Evolutionary conservation across 2,329 filamentous ascomycete genomes (phyloP).

Genomic region (Ophiostoma sp.): DNA sequence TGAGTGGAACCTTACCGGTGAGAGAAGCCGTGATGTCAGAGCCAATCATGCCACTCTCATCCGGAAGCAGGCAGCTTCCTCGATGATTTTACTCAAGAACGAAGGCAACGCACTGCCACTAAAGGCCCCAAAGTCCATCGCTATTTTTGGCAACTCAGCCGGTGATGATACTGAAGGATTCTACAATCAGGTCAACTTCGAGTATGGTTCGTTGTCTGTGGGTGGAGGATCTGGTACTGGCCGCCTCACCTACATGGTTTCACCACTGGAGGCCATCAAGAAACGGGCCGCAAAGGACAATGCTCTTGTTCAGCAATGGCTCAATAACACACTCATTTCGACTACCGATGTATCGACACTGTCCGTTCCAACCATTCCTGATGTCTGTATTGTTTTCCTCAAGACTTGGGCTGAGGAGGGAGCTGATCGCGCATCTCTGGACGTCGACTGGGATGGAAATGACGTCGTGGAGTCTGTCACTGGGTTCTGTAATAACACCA

Average conservation of each 20-base stretch:
- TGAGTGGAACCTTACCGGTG: constrained; percentile 14
- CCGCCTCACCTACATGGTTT: constrained; percentile 74
- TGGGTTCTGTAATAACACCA: constrained; percentile 48
- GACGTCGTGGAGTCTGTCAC: constrained; percentile 67
- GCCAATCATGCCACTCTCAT: constrained; percentile 40
- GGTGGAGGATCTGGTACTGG: constrained; percentile 87
- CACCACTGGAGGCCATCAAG: constrained; percentile 56
- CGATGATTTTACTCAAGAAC: constrained; percentile 59
- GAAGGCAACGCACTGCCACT: constrained; percentile 38
- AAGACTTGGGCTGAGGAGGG: constrained; percentile 81
- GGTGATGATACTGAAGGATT: constrained; percentile 37
- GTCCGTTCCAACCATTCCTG: constrained; percentile 47
- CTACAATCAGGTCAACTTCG: constrained; percentile 47
- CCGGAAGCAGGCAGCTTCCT: constrained; percentile 41
- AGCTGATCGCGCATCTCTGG: constrained; percentile 6
- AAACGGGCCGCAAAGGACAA: constrained; percentile 48
- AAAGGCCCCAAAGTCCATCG: constrained; percentile 46
- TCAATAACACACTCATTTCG: constrained; percentile 37
- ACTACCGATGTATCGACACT: constrained; percentile 36
- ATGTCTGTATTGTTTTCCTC: constrained; percentile 77
- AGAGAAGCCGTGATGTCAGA: constrained; percentile 42
- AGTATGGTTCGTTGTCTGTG: constrained; percentile 72
- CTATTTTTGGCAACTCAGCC: constrained; percentile 53
- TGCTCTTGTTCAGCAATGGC: constrained; percentile 48
- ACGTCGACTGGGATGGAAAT: constrained; percentile 55